Base-by-base conservation (phyloP, 495 filamentous ascomycete genomes). In the Aeminium ludgeri region DNA sequence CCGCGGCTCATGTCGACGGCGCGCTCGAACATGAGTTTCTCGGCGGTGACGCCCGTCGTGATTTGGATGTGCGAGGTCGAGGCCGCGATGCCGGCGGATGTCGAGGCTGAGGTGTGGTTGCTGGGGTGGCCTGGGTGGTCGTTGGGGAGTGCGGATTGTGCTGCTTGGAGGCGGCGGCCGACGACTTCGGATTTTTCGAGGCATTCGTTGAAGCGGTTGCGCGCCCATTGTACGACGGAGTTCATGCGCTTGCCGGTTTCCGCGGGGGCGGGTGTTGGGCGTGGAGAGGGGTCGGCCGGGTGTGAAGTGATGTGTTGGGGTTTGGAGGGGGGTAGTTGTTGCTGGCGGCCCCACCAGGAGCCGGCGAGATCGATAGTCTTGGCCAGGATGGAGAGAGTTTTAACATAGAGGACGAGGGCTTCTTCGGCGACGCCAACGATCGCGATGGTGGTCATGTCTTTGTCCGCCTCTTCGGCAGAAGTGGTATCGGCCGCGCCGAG, bases 291-390 rank as follows among this genome's bases (percentile, higher is more conserved):
- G 13, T 43, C 48, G 47, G 61, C 63, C 31, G 61, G 56, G 23
- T 25, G 23, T 8, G 23, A 25, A 8, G 23, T 25, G 23, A 25
- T 25, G 23, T 25, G 23, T 25, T 25, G 23, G 23, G 3, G 23
- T 3, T 25, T 8, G 13, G 58, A 58, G 0, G 68, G 57, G 34
- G 83, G 82, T n/a, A 72, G 67, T 3, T 75, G 70, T 44, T 67
- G 82, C 20, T 76, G 75, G 37, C 47, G 43, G 11, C 69, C 65
- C 89, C 89, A 96, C 91, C 86, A 97, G 16, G 72, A 69, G 17
- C 84, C 82, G 25, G 86, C 89, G 50, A 94, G 82, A 55, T 96
- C 85, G 82, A 95, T 97, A n/a, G 84, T 82, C 53, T 83, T 87
- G 11, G 83, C 82, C 6, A 96, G 69, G 38, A 96, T 69, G 8